Evolutionary conservation across 192 early-diverging fungal genomes (phyloP), one percentile per base, ranked within the genome.

Genomic region (Glomus cerebriforme): DNA sequence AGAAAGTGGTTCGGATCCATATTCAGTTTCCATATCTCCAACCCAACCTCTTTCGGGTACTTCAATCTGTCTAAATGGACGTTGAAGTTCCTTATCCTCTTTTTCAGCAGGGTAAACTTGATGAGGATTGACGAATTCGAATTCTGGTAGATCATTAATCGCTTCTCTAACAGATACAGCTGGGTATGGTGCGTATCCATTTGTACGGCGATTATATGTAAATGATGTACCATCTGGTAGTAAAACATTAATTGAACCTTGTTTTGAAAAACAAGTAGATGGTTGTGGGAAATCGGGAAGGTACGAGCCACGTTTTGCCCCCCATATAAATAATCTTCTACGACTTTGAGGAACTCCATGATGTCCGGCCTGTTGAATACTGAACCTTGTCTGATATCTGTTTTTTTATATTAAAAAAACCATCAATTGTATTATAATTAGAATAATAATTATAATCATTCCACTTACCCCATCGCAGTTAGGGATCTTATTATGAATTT

Each of bases 241-340:
- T 47, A 29, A 81, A 60, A 91, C 83, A 66, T 73, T 82, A 0
- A 84, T 80, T 59, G 82, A 81, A 34, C 68, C 81, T 37, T 84
- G 80, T 65, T 85, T 83, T 59, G 32, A 47, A 58, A 91, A 91
- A 67, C 87, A 87, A 3, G 87, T 89, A 29, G 75, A 84, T 1
- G 90, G 88, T 22, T 82, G 79, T 12, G 92, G 92, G 47, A 91
- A 87, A 26, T 81, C 83, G 0, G 92, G 92, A 27, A 93, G 80
- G 10, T 78, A 78, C 32, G 76, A 79, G 1, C 89, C 88, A 22
- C 86, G 85, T 69, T 87, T 86, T 31, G 87, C 85, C 1, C 85
- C 92, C 90, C 90, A 91, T 26, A 93, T 83, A 80, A 93, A 91
- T 59, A 92, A 73, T 0, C 92, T 90, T 10, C 89, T 84, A 29